Evolutionary conservation across 495 filamentous ascomycete genomes (phyloP).

Genomic region (Aspergillus campestris): DNA sequence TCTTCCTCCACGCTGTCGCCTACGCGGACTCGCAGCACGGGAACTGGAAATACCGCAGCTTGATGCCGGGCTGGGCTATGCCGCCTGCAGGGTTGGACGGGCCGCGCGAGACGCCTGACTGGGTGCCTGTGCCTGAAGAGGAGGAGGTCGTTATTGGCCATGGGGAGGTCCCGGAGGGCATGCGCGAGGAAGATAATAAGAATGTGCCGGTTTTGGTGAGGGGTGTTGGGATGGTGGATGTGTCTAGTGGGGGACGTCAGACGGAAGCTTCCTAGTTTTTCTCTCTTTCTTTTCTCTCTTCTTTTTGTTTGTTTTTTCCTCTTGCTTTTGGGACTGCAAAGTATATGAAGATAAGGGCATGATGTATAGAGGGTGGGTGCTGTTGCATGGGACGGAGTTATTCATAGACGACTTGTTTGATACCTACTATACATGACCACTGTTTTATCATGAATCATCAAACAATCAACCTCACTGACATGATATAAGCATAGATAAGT

Average conservation of each 20-base stretch:
- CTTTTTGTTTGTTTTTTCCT: too few species aligned
- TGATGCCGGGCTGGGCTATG: constrained; percentile 76
- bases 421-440: too few species aligned
- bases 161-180: constrained; percentile 24
- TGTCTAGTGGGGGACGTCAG: not conserved
- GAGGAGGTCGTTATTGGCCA: constrained; percentile 32
- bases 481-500: too few species aligned
- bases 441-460: too few species aligned
- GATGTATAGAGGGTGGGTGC: too few species aligned
- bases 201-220: constrained; percentile 9
- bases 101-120: constrained; percentile 44
- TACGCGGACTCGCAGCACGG: constrained; percentile 70
- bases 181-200: constrained; percentile 7
- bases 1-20: constrained; percentile 85
- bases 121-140: constrained; percentile 24
- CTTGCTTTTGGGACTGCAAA: too few species aligned
- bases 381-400: too few species aligned
- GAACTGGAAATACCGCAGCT: constrained; percentile 78
- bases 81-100: constrained; percentile 58
- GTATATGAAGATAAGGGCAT: too few species aligned
- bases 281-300: too few species aligned
- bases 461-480: too few species aligned
- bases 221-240: constrained; percentile 16
- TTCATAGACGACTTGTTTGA: too few species aligned
- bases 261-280: too few species aligned